Evolutionary conservation across 495 filamentous ascomycete genomes (phyloP).

Genomic region (Lindgomyces ingoldianus): DNA sequence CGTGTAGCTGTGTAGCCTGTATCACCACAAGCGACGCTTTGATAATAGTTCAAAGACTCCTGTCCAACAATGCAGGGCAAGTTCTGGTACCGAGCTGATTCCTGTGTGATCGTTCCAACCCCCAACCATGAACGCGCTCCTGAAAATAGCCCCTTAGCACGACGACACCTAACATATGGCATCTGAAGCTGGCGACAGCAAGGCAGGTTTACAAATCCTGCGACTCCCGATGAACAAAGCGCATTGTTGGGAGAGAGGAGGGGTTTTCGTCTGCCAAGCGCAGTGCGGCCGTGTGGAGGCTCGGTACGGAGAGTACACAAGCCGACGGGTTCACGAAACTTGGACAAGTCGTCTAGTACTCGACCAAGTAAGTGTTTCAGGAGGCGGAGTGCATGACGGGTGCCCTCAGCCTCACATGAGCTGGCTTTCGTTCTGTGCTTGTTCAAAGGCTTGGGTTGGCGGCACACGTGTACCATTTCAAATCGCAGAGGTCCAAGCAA

Average conservation of each 20-base stretch:
- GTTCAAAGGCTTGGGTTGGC: not conserved
- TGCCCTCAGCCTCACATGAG: not conserved
- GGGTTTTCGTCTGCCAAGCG: too few species aligned
- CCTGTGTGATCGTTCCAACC: not conserved
- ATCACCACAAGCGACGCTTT: conserved; percentile 7
- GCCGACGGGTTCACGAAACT: conserved; percentile 16
- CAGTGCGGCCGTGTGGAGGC: too few species aligned
- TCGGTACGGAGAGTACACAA: not conserved
- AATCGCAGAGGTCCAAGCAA: not conserved
- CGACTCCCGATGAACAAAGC: not conserved
- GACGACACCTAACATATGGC: too few species aligned
- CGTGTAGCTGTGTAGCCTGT: conserved; percentile 19
- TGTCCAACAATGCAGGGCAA: conserved; percentile 17
- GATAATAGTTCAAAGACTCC: not conserved
- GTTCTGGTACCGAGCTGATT: conserved; percentile 18
- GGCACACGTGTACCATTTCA: not conserved
- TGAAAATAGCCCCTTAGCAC: conserved; percentile 2
- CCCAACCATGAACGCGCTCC: not conserved
- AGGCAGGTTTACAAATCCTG: not conserved
- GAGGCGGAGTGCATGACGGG: not conserved
- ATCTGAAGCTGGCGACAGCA: too few species aligned
- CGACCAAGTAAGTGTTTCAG: not conserved
- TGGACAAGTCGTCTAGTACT: not conserved
- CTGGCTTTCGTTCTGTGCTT: not conserved
- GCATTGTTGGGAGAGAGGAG: conserved; percentile 1